Percentiles rank a stretch among this genome's conserved stretches.
phyloP scores from a whole-genome alignment of 352 stramenopile species.

The Peronospora destructor region DNA sequence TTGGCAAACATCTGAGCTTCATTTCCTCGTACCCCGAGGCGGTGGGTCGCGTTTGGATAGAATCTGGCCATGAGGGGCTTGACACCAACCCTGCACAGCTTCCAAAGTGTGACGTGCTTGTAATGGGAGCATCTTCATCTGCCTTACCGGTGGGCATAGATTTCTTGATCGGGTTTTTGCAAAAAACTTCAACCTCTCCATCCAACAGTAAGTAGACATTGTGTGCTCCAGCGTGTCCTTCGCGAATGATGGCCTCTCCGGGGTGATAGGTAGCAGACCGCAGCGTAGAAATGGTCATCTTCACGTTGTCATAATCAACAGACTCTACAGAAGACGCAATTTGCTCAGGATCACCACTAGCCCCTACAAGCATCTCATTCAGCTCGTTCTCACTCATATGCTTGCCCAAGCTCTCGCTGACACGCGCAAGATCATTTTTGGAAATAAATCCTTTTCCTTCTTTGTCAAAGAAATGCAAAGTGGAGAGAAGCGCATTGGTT shows the following conservation, averaged over 20 bases:
- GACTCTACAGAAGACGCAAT: constrained; percentile 39
- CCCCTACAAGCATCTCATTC: constrained; percentile 78
- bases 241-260: constrained; percentile 66
- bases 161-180: constrained; percentile 64
- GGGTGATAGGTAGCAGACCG: constrained; percentile 57
- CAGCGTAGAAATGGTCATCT: constrained; percentile 75
- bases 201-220: constrained; percentile 76
- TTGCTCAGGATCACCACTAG: constrained; percentile 66
- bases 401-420: constrained; percentile 64
- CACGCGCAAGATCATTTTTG: constrained; percentile 63
- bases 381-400: constrained; percentile 68
- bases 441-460: constrained; percentile 80
- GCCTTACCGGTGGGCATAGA: constrained; percentile 6
- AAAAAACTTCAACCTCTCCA: constrained; percentile 71
- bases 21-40: constrained; percentile 37
- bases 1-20: constrained; percentile 50
- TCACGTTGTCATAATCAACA: constrained; percentile 74
- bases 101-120: constrained; percentile 24
- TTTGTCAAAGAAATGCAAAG: constrained; percentile 68
- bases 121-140: constrained; percentile 14
- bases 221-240: constrained; percentile 58
- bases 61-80: constrained; percentile 21
- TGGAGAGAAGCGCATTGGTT: constrained; percentile 56
- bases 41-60: constrained; percentile 16
- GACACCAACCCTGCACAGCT: constrained; percentile 29